Base-by-base conservation (phyloP, 805 yeast genomes). In the Ogataea wickerhamii region DNA sequence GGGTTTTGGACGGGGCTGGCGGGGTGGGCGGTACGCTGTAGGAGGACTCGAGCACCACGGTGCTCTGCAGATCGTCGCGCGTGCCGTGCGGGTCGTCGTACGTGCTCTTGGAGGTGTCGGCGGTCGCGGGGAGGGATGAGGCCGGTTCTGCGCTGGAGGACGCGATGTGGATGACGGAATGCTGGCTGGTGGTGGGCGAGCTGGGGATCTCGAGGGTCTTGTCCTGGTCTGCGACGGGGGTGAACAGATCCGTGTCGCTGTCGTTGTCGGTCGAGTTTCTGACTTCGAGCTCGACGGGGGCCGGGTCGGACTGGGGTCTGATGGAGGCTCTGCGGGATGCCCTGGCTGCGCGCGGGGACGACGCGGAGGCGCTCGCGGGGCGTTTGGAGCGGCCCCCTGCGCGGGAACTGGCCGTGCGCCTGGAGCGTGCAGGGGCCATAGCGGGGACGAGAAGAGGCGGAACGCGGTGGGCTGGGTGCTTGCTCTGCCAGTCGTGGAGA, bases 181-280 rank as follows among this genome's bases (percentile, higher is more conserved):
- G 29, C 16, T 26, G 29, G n/a, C 16, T 11, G 7, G 29, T 12
- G 16, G 17, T 11, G 12, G 22, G 32, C 32, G 32, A 29, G 21
- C 32, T 29, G 12, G 32, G n/a, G 17, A 16, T 29, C 18, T 29
- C 32, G 13, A 29, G 22, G 6, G 32, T 33, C 10, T 16, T 23
- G 28, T 28, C 25, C 28, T 36, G 33, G 20, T 36, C 38, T 10
- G 42, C 11, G 34, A n/a, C 21, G 19, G 23, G n/a, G 18, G 32
- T 25, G 17, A 34, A 18, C 7, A 39, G 36, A 16, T 40, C 44
- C 8, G 31, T 33, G 18, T 36, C 39, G 34, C 40, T 36, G 10
- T 40, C 44, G 30, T 39, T 36, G 28, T 40, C 44, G 4, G 40
- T 36, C 25, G 37, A 31, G 24, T 40, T 36, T 6, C 34, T 40